Evolutionary conservation across 1,284 basidiomycete genomes (phyloP).

Genomic region (Cryptococcus hybrid): DNA sequence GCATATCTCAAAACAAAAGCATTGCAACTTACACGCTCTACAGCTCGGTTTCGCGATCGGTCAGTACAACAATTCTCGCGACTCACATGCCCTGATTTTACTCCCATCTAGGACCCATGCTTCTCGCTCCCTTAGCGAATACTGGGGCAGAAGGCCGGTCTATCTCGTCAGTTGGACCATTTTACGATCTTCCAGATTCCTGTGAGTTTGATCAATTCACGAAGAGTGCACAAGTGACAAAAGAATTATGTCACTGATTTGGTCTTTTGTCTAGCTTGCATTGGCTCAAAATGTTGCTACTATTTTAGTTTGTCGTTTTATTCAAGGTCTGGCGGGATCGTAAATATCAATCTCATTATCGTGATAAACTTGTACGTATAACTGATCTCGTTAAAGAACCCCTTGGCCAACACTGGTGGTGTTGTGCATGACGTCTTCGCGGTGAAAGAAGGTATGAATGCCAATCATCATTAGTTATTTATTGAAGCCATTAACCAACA

Average conservation of each 20-base stretch:
- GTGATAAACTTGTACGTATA: not conserved
- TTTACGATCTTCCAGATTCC: conserved; percentile 20
- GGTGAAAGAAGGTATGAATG: conserved; percentile 23
- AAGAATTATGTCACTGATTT: not conserved
- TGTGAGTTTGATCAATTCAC: not conserved
- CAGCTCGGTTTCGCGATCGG: conserved; percentile 27
- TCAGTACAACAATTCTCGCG: conserved; percentile 2
- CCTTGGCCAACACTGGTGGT: conserved; percentile 30
- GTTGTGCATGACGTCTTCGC: conserved; percentile 33
- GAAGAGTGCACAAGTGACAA: not conserved
- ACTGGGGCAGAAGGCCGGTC: conserved; percentile 19
- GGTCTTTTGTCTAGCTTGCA: conserved; percentile 19
- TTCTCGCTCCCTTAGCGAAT: conserved; percentile 32
- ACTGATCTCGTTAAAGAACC: conserved; percentile 8
- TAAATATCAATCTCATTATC: conserved; percentile 5
- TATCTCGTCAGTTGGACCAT: conserved; percentile 30
- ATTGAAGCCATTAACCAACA: not conserved
- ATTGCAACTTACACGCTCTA: not conserved
- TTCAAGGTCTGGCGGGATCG: conserved; percentile 36
- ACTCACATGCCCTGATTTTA: not conserved
- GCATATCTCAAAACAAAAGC: too few relatives aligned
- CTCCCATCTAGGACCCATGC: conserved; percentile 23
- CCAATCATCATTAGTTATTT: not conserved
- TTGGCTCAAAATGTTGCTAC: conserved; percentile 30
- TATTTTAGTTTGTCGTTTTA: conserved; percentile 33